Percentiles rank a stretch among this genome's conserved stretches.
Conservation (phyloP, 2,329 filamentous ascomycete species). For the Aplosporella prunicola region DNA sequence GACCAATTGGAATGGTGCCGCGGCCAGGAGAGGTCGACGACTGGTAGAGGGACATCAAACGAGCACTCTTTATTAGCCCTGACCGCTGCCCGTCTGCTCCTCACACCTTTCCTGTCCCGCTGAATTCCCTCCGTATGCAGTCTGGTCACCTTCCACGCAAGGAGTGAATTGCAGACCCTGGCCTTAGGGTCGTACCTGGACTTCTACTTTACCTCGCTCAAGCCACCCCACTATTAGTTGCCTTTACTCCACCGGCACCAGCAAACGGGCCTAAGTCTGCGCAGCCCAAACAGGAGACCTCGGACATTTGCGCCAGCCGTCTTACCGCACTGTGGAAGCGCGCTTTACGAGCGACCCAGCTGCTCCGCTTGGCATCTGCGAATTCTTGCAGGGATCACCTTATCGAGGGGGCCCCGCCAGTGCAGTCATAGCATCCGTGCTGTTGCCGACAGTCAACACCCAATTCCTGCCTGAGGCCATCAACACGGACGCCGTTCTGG, state of each 20-base stretch:
- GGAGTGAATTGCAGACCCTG: no score
- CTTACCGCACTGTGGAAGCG: background rate
- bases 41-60: no score
- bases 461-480: conserved; percentile 23
- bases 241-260: conserved; percentile 7
- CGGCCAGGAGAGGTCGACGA: no score
- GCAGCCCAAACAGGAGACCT: conserved; percentile 1
- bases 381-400: conserved; percentile 8
- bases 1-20: conserved; percentile 3
- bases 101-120: background rate
- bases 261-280: conserved; percentile 6
- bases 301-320: conserved; percentile 1
- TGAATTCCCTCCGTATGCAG: background rate
- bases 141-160: background rate
- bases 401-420: conserved; percentile 3
- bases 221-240: conserved; percentile 10
- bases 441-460: conserved; percentile 6
- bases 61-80: no score
- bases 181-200: no score
- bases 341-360: conserved; percentile 2
- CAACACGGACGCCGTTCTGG: conserved; percentile 13
- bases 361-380: conserved; percentile 1
- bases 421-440: conserved; percentile 9
- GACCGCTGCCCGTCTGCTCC: background rate
- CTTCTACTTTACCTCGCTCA: conserved; percentile 6